These are phyloP conservation scores for Metschnikowia anglica DNA, from an alignment of 805 yeast genomes.

Conservation along the genomic window DNA sequence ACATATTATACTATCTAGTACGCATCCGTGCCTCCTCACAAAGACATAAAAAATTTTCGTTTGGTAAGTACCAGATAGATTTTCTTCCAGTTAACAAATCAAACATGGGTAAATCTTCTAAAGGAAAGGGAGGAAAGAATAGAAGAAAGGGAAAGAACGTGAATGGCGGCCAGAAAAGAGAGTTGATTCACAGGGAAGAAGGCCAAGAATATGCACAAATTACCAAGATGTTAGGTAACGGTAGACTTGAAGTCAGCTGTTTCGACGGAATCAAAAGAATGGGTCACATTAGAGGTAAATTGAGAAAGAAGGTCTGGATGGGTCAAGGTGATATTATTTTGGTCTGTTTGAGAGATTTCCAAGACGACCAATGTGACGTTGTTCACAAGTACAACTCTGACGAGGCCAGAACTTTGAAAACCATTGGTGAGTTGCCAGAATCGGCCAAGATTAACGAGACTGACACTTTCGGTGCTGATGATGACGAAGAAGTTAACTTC, in stretches of 20 bases:
- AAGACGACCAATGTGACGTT: conserved; percentile 97
- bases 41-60: conserved; percentile 8
- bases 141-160: conserved; percentile 99
- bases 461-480: conserved; percentile 94
- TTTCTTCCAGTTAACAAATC: conserved; percentile 5
- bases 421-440: conserved; percentile 96
- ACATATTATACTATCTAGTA: conserved; percentile 2
- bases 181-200: conserved; percentile 85
- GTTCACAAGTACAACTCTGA: conserved; percentile 95
- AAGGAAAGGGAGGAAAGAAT: conserved; percentile 87
- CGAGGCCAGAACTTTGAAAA: conserved; percentile 95
- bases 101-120: conserved; percentile 72
- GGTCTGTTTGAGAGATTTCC: conserved; percentile 96
- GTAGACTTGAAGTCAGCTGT: conserved; percentile 92
- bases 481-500: conserved; percentile 95
- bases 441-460: conserved; percentile 96
- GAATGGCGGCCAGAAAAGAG: conserved; percentile 88
- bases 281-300: conserved; percentile 98
- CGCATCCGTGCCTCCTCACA: conserved; percentile 17
- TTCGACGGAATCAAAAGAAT: conserved; percentile 91
- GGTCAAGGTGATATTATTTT: conserved; percentile 96
- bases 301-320: conserved; percentile 99
- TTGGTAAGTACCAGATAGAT: not conserved
- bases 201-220: conserved; percentile 99
- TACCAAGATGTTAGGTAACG: conserved; percentile 97